Percentiles rank a stretch among this genome's conserved stretches.
These are phyloP conservation scores for Pseudocercospora eumusae DNA, from an alignment of 2,329 filamentous ascomycete genomes.

Conservation along the genomic window DNA sequence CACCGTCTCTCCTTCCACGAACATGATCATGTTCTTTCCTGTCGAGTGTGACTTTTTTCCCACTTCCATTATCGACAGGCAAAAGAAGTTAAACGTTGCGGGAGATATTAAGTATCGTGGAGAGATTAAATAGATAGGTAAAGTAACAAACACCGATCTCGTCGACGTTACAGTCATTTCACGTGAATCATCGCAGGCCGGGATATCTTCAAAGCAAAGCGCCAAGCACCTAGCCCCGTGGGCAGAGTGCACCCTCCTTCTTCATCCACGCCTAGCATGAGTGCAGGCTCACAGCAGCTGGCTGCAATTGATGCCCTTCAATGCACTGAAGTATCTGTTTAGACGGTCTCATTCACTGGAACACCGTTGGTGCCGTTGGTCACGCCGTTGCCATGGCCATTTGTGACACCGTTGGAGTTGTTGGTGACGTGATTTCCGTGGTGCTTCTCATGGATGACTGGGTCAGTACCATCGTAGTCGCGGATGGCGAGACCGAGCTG, in stretches of 20 bases:
- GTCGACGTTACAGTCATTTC: background rate
- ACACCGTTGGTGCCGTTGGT: slow-evolving; percentile 31
- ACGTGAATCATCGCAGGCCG: slow-evolving; percentile 10
- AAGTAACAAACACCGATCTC: background rate
- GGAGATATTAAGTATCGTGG: background rate
- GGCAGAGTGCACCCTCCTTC: background rate
- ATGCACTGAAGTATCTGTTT: background rate
- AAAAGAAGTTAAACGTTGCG: no score
- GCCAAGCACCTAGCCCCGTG: background rate
- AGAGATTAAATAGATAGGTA: background rate
- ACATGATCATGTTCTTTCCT: background rate
- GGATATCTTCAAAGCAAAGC: slow-evolving; percentile 9
- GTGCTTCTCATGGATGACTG: slow-evolving; percentile 40
- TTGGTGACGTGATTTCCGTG: slow-evolving; percentile 18
- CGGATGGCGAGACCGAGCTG: slow-evolving; percentile 56
- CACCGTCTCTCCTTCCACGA: slow-evolving; percentile 4
- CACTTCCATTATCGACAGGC: background rate
- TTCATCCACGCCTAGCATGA: background rate
- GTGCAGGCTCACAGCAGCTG: background rate
- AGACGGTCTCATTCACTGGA: slow-evolving; percentile 14
- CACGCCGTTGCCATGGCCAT: slow-evolving; percentile 20
- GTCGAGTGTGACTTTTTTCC: background rate
- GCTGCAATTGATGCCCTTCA: background rate
- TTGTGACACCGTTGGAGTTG: slow-evolving; percentile 26
- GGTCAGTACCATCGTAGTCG: slow-evolving; percentile 49